Evolutionary conservation across 176 grass and related monocot species (phyloP).

Genomic region (Phoenix roebelenii): DNA sequence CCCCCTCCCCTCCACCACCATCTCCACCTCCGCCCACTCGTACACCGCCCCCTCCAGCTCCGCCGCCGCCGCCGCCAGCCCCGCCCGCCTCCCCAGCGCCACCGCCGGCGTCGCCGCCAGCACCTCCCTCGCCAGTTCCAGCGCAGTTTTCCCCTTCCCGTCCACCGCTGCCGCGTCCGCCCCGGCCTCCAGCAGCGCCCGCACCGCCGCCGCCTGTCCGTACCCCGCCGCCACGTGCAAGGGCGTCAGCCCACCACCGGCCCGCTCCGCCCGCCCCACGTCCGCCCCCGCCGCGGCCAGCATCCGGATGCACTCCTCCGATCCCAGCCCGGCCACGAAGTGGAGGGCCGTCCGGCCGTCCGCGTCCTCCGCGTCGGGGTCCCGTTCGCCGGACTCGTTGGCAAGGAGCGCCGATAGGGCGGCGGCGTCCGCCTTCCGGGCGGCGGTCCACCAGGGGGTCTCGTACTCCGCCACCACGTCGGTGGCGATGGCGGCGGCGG

Average conservation of each 20-base stretch:
- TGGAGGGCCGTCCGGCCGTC: slow-evolving; percentile 80
- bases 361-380: slow-evolving; percentile 68
- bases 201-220: slow-evolving; percentile 41
- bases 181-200: slow-evolving; percentile 54
- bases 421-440: slow-evolving; percentile 50
- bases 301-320: slow-evolving; percentile 59
- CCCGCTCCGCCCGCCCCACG: slow-evolving; percentile 39
- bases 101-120: slow-evolving; percentile 47
- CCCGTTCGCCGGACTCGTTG: slow-evolving; percentile 40
- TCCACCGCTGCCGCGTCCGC: slow-evolving; percentile 48
- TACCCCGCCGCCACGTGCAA: slow-evolving; percentile 72
- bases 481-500: slow-evolving; percentile 46
- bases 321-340: slow-evolving; percentile 67
- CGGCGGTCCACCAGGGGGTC: slow-evolving; percentile 75
- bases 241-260: slow-evolving; percentile 60
- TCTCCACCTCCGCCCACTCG: slow-evolving; percentile 92
- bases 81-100: slow-evolving; percentile 56
- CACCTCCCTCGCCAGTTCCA: slow-evolving; percentile 63
- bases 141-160: slow-evolving; percentile 48
- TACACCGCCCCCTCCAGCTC: slow-evolving; percentile 90
- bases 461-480: slow-evolving; percentile 84
- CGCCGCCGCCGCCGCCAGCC: slow-evolving; percentile 44
- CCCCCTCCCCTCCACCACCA: slow-evolving; percentile 68
- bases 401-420: slow-evolving; percentile 47
- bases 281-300: slow-evolving; percentile 56